Base-by-base conservation (phyloP, 2,329 filamentous ascomycete species). In the Aspergillus latus region DNA sequence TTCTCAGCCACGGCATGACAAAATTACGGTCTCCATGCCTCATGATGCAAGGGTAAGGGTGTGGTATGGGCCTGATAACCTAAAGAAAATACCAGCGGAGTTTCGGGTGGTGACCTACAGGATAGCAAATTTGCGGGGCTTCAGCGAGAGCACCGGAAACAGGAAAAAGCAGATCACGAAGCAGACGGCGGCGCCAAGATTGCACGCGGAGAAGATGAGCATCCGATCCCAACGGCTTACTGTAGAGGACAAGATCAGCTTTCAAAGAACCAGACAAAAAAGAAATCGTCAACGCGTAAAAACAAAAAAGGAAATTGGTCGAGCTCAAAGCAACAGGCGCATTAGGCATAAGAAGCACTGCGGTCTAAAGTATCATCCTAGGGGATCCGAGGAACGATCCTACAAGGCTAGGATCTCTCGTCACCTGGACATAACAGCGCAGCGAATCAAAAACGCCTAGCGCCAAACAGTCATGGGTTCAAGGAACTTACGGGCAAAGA, bases 221-320 rank as follows among this genome's bases (percentile, higher is more conserved):
- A 97, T 79, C 56, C 93, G 89, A 78, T 99, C 94, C 94, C 93
- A 97, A 78, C 93, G 86, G 78, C 91, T 96, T 80, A 99, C 94
- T 97, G 76, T 70, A 68, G 68, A 56, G 52, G 59, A 49, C 21
- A 36, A 52, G 59, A 50, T 65, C 52, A 65, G 64, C 60, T 45
- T 54, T 60, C 49, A 16, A 39, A 39, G 49, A 54, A 51, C 21
- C 28, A 28, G 42, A 55, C 48, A 52, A 29, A 45, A 48, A 26
- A 54, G 29, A 11, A 37, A 43, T 36, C 46, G 21, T 16, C 29
- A 34, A 51, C 43, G 9, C 16, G 53, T 39, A 48, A 44, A 45
- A 54, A 29, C 15, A 39, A 36, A 42, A 34, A 36, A 45, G 51
- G 21, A 49, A 54, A 48, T 29, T 28, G 16, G 8, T 13, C 51